These are phyloP conservation scores for Vaccinium myrtillus DNA, from an alignment of 148 eudicot species.

Conservation along the genomic window DNA sequence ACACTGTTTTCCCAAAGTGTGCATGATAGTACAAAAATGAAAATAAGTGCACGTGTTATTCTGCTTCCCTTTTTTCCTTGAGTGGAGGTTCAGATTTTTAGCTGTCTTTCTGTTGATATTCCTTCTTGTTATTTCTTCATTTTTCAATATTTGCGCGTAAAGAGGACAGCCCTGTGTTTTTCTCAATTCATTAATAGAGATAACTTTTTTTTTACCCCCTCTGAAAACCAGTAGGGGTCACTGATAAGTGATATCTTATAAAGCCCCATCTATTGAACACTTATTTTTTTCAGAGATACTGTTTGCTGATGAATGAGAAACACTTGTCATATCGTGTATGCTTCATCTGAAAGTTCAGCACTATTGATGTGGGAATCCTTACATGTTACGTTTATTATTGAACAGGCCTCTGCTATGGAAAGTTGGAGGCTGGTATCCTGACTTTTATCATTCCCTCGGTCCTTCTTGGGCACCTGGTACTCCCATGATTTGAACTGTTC, in stretches of 20 bases:
- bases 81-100: background rate
- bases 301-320: background rate
- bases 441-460: constrained; percentile 76
- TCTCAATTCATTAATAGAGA: background rate
- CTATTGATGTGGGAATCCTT: constrained; percentile 5
- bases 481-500: background rate
- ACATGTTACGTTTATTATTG: constrained; percentile 7
- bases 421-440: constrained; percentile 84
- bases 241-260: background rate
- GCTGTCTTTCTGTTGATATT: background rate
- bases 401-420: constrained; percentile 96
- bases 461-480: constrained; percentile 95
- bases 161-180: background rate
- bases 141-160: background rate
- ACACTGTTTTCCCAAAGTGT: background rate
- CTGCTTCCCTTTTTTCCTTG: background rate
- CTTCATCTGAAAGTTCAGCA: background rate
- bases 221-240: background rate
- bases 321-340: background rate
- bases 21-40: background rate
- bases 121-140: background rate
- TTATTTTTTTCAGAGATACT: background rate
- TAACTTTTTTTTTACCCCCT: background rate
- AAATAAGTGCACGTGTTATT: background rate
- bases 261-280: background rate